A percentile compares a stretch with the other conserved stretches of the same genome.
Conservation (phyloP, 495 filamentous ascomycete genomes). For the Extremus antarcticus region DNA sequence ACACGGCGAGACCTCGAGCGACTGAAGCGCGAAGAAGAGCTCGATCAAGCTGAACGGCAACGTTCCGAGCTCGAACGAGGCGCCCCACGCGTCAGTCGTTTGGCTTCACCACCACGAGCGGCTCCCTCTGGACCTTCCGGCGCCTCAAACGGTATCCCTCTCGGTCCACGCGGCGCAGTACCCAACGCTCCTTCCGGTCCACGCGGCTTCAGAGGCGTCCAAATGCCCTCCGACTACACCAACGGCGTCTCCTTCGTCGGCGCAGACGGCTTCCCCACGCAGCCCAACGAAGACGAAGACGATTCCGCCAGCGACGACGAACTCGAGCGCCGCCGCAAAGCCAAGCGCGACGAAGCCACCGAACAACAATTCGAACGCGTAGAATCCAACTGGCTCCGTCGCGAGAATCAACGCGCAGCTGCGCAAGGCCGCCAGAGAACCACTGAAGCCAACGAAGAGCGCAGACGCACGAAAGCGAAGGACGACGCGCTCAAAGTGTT, state of each 20-base stretch:
- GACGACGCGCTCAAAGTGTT: conserved; percentile 65
- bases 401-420: conserved; percentile 70
- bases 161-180: conserved; percentile 64
- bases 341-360: conserved; percentile 59
- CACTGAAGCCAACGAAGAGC: conserved; percentile 40
- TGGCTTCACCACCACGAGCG: conserved; percentile 52
- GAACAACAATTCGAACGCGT: conserved; percentile 79
- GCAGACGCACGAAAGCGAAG: conserved; percentile 41
- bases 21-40: conserved; percentile 75
- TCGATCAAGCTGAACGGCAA: conserved; percentile 74
- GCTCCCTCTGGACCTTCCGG: conserved; percentile 62
- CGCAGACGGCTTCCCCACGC: conserved; percentile 55
- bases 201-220: conserved; percentile 53
- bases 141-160: conserved; percentile 70
- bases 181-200: conserved; percentile 76
- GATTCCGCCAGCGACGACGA: conserved; percentile 82
- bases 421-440: conserved; percentile 74
- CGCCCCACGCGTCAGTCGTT: conserved; percentile 46
- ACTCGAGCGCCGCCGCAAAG: conserved; percentile 57
- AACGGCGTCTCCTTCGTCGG: conserved; percentile 75
- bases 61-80: conserved; percentile 32
- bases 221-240: conserved; percentile 67
- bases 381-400: conserved; percentile 80
- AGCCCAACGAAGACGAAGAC: conserved; percentile 75
- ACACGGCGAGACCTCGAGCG: conserved; percentile 81